These are phyloP conservation scores for Elymus sibiricus DNA, from an alignment of 176 grass and related monocot genomes.

Conservation along the genomic window DNA sequence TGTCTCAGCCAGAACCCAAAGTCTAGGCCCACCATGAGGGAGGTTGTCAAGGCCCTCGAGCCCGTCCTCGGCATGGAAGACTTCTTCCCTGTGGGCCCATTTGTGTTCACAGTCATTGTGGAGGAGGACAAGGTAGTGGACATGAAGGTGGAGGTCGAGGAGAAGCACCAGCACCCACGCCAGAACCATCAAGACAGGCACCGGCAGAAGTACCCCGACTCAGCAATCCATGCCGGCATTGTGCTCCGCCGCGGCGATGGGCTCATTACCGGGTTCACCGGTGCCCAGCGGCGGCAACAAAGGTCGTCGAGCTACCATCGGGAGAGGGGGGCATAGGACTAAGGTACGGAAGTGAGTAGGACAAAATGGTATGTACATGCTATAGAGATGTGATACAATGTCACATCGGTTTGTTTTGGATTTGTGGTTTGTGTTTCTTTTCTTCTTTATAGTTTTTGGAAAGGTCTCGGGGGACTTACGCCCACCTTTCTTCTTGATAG, in stretches of 20 bases:
- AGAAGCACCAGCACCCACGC: slow-evolving; percentile 28
- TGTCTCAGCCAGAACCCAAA: slow-evolving; percentile 76
- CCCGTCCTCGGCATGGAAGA: slow-evolving; percentile 62
- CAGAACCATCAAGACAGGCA: slow-evolving; percentile 62
- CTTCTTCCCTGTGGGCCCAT: slow-evolving; percentile 46
- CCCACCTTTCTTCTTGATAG: slow-evolving; percentile 29
- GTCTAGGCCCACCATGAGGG: slow-evolving; percentile 73
- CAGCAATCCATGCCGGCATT: slow-evolving; percentile 55
- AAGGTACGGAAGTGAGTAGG: not conserved
- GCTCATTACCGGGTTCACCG: slow-evolving; percentile 20
- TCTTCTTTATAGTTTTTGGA: slow-evolving; percentile 25
- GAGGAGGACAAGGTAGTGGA: slow-evolving; percentile 55
- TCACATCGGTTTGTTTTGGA: slow-evolving; percentile 25
- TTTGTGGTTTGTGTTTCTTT: slow-evolving; percentile 23
- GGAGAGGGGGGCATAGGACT: slow-evolving; percentile 43
- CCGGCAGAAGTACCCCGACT: slow-evolving; percentile 61
- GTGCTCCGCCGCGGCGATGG: slow-evolving; percentile 40
- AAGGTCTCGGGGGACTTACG: not conserved
- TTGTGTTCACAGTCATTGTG: slow-evolving; percentile 61
- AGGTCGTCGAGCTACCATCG: slow-evolving; percentile 38
- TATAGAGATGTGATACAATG: slow-evolving; percentile 45
- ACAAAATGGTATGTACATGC: not conserved
- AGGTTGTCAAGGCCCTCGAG: slow-evolving; percentile 67
- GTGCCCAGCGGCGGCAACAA: slow-evolving; percentile 17
- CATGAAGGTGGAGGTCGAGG: slow-evolving; percentile 31